Conservation (phyloP, 2,329 filamentous ascomycete genomes). For the Colletotrichum gloeosporioides region DNA sequence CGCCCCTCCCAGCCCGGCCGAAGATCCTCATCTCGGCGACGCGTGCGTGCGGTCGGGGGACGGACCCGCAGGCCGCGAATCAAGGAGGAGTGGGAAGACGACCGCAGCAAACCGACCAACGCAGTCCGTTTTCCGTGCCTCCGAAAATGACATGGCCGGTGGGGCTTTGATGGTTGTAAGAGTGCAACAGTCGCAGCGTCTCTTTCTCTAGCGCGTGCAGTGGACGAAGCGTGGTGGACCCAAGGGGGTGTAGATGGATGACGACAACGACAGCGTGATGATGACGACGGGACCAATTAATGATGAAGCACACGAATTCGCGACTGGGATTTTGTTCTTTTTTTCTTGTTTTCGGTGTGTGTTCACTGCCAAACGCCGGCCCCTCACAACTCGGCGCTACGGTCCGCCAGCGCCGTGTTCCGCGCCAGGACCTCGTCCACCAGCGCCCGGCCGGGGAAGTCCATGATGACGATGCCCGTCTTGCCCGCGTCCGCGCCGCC, state of each 20-base stretch:
- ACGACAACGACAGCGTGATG: background rate
- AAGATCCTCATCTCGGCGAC: conserved; percentile 20
- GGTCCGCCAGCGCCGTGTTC: conserved; percentile 36
- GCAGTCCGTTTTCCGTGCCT: background rate
- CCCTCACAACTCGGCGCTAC: conserved; percentile 3
- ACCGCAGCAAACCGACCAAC: background rate
- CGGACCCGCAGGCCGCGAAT: background rate
- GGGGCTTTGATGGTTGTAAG: background rate
- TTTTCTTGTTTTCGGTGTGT: background rate
- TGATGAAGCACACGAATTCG: background rate
- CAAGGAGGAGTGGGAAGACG: background rate
- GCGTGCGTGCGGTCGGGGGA: background rate
- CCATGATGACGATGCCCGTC: conserved; percentile 52
- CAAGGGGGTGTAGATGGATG: background rate
- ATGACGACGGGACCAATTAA: background rate
- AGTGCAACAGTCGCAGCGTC: background rate
- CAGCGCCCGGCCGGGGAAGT: conserved; percentile 50
- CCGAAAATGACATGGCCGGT: background rate
- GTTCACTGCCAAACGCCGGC: background rate
- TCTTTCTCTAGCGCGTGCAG: background rate
- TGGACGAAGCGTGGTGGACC: background rate
- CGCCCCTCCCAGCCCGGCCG: background rate
- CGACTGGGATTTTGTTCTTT: background rate
- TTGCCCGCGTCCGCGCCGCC: conserved; percentile 27
- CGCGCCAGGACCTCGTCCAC: conserved; percentile 47